These are phyloP conservation scores for Massarina eburnea DNA, from an alignment of 2,329 filamentous ascomycete species.

Conservation along the genomic window DNA sequence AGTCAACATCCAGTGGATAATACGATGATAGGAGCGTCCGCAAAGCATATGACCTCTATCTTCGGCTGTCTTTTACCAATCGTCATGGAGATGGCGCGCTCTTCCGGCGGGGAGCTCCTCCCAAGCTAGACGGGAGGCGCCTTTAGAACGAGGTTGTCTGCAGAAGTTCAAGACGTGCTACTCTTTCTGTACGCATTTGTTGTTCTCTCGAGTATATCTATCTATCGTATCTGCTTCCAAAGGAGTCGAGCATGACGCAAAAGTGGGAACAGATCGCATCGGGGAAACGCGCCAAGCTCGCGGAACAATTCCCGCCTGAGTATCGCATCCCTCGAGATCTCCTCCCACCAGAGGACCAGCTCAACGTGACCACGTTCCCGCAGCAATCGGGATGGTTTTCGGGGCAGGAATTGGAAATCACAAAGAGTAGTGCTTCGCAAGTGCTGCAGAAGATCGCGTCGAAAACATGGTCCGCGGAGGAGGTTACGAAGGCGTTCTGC, in stretches of 20 bases:
- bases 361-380: constrained; percentile 61
- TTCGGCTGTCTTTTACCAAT: too few relatives aligned
- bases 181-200: too few relatives aligned
- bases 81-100: too few relatives aligned
- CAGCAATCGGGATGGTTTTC: constrained; percentile 62
- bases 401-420: constrained; percentile 54
- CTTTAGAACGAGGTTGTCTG: too few relatives aligned
- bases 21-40: too few relatives aligned
- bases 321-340: constrained; percentile 59
- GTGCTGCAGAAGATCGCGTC: constrained; percentile 46
- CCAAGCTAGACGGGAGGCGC: too few relatives aligned
- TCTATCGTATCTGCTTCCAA: background rate
- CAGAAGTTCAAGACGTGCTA: too few relatives aligned
- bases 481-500: constrained; percentile 57
- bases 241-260: constrained; percentile 15
- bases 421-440: constrained; percentile 44
- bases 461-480: constrained; percentile 53
- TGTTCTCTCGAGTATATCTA: too few relatives aligned
- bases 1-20: too few relatives aligned
- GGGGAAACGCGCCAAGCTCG: constrained; percentile 47
- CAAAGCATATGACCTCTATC: too few relatives aligned
- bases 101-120: too few relatives aligned
- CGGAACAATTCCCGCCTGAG: constrained; percentile 58
- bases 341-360: constrained; percentile 56
- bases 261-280: constrained; percentile 50